Evolutionary conservation across 2,329 filamentous ascomycete genomes (phyloP).

Genomic region (Neopestalotiopsis sp.): DNA sequence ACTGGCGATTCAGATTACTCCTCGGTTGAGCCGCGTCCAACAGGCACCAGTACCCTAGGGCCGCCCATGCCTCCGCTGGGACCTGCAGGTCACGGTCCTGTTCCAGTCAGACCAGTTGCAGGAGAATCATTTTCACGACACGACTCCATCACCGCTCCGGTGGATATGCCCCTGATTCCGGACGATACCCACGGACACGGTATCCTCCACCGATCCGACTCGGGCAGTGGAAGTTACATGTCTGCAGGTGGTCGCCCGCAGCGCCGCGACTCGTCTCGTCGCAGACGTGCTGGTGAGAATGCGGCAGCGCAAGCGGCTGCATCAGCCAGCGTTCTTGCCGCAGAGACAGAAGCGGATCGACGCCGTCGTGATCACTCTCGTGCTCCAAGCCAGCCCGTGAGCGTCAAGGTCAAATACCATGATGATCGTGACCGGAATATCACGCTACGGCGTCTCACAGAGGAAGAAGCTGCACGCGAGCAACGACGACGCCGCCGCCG

Average conservation of each 20-base stretch:
- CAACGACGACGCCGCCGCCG: constrained; percentile 42
- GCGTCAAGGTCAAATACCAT: constrained; percentile 65
- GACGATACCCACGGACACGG: constrained; percentile 54
- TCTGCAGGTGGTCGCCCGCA: constrained; percentile 48
- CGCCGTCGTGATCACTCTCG: constrained; percentile 43
- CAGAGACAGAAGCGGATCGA: constrained; percentile 48
- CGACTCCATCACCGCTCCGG: constrained; percentile 35
- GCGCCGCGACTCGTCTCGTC: constrained; percentile 51
- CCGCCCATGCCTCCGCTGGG: constrained; percentile 46
- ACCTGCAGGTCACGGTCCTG: constrained; percentile 26
- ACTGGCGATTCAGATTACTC: constrained; percentile 38
- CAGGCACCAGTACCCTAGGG: constrained; percentile 36
- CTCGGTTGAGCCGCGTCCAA: constrained; percentile 46
- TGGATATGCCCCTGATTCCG: constrained; percentile 62
- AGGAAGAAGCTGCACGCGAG: constrained; percentile 59
- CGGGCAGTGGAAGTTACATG: constrained; percentile 49
- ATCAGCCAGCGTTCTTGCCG: constrained; percentile 53
- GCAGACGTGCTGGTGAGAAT: constrained; percentile 50
- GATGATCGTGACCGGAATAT: constrained; percentile 66
- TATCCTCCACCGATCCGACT: constrained; percentile 41
- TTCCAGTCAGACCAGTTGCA: constrained; percentile 1
- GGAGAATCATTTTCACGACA: constrained; percentile 4
- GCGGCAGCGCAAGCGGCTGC: constrained; percentile 55
- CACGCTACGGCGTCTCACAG: constrained; percentile 65
- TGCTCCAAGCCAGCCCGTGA: constrained; percentile 52